Conservation (phyloP, 2,329 filamentous ascomycete genomes). For the Ophidiomyces ophidiicola region DNA sequence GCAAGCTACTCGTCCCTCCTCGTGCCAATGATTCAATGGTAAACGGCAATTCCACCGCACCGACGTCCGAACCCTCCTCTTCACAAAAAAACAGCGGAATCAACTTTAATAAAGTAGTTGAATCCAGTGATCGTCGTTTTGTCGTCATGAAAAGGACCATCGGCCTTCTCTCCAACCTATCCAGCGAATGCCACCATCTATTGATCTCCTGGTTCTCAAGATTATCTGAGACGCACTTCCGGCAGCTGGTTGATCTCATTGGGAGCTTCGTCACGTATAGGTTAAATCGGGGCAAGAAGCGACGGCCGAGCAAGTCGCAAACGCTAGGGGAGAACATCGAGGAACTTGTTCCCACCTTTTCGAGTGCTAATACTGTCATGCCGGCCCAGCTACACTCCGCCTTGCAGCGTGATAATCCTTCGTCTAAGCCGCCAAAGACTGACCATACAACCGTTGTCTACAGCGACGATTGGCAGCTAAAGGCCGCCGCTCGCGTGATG, state of each 20-base stretch:
- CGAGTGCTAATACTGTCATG: conserved; percentile 49
- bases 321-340: conserved; percentile 45
- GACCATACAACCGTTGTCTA: conserved; percentile 47
- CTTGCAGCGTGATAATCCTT: conserved; percentile 40
- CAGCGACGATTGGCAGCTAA: conserved; percentile 79
- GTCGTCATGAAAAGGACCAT: conserved; percentile 75
- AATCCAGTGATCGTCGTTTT: conserved; percentile 56
- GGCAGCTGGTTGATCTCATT: conserved; percentile 62
- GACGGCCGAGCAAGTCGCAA: conserved; percentile 47
- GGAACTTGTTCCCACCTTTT: conserved; percentile 61
- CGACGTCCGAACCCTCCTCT: conserved; percentile 9
- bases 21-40: background rate
- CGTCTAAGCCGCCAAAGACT: conserved; percentile 36
- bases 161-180: conserved; percentile 64
- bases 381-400: conserved; percentile 66
- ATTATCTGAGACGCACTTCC: conserved; percentile 55
- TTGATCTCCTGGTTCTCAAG: conserved; percentile 67
- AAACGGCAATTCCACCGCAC: background rate
- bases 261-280: conserved; percentile 72
- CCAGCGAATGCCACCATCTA: conserved; percentile 62
- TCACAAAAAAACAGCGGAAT: conserved; percentile 15
- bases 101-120: conserved; percentile 21
- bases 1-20: background rate
- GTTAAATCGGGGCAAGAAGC: conserved; percentile 57
- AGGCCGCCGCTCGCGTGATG: conserved; percentile 66